These are phyloP conservation scores for Cercospora citrullina DNA, from an alignment of 2,329 filamentous ascomycete species.

Conservation along the genomic window DNA sequence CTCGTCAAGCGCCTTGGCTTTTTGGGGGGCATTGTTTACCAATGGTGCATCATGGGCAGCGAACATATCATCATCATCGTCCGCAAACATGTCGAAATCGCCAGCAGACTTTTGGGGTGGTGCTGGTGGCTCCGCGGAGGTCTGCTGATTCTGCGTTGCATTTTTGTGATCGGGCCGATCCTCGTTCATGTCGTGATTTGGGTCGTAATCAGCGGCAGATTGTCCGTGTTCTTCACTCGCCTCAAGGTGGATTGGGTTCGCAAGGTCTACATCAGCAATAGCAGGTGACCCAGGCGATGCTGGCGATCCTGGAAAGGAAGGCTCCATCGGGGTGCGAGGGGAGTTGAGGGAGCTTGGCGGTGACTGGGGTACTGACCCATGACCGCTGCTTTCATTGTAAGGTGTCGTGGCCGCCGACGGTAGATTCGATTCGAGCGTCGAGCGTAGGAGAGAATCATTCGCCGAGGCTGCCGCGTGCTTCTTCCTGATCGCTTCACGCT, in stretches of 20 bases:
- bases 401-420: conserved; percentile 41
- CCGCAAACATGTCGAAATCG: conserved; percentile 64
- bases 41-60: conserved; percentile 57
- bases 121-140: conserved; percentile 2
- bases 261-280: conserved; percentile 44
- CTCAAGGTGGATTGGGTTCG: conserved; percentile 36
- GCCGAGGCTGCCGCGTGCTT: conserved; percentile 66
- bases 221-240: conserved; percentile 64
- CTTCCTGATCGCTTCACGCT: conserved; percentile 80
- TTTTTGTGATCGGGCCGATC: conserved; percentile 51
- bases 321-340: conserved; percentile 41
- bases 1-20: conserved; percentile 62
- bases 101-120: conserved; percentile 17
- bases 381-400: conserved; percentile 30
- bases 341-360: conserved; percentile 36
- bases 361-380: conserved; percentile 31
- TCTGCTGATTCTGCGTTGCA: conserved; percentile 29
- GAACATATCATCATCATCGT: conserved; percentile 79
- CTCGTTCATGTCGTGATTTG: conserved; percentile 82
- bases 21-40: conserved; percentile 50
- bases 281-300: conserved; percentile 44
- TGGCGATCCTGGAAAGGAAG: conserved; percentile 33
- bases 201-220: conserved; percentile 92
- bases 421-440: conserved; percentile 52
- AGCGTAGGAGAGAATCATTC: conserved; percentile 64